phyloP scores from a whole-genome alignment of 108 stramenopile genomes.

The Conticribra weissflogii region DNA sequence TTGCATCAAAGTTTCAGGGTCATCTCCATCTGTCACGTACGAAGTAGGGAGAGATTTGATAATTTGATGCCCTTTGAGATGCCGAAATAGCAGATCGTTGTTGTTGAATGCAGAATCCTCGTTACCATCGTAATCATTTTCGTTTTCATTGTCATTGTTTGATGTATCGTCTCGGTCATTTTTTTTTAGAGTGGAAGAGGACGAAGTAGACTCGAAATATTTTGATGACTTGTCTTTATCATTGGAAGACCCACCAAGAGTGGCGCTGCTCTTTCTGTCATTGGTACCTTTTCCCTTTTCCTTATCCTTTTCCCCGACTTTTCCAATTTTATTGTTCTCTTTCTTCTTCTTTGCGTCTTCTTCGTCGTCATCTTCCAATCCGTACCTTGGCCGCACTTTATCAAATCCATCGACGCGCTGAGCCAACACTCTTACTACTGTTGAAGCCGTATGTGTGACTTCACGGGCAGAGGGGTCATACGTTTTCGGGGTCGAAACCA shows the following conservation, averaged over 20 bases:
- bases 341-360: constrained; percentile 12
- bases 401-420: constrained; percentile 41
- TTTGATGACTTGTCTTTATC: constrained; percentile 4
- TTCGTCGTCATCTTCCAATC: constrained; percentile 29
- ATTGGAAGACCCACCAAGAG: neutral
- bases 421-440: constrained; percentile 32
- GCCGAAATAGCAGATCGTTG: neutral
- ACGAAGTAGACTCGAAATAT: too few relatives aligned
- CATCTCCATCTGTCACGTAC: constrained; percentile 35
- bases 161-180: neutral
- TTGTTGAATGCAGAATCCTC: neutral
- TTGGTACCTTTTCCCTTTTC: neutral
- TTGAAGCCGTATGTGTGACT: constrained; percentile 28
- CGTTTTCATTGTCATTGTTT: constrained; percentile 7
- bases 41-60: neutral
- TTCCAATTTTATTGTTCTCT: constrained; percentile 37
- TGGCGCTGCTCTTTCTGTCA: neutral
- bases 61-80: neutral
- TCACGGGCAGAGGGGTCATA: neutral
- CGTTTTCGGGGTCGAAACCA: too few relatives aligned
- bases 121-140: neutral
- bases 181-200: neutral
- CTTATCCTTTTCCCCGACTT: constrained; percentile 37
- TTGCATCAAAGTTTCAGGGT: constrained; percentile 25
- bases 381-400: constrained; percentile 28